Base-by-base conservation (phyloP, 805 yeast species). In the Ogataea pignaliae region DNA sequence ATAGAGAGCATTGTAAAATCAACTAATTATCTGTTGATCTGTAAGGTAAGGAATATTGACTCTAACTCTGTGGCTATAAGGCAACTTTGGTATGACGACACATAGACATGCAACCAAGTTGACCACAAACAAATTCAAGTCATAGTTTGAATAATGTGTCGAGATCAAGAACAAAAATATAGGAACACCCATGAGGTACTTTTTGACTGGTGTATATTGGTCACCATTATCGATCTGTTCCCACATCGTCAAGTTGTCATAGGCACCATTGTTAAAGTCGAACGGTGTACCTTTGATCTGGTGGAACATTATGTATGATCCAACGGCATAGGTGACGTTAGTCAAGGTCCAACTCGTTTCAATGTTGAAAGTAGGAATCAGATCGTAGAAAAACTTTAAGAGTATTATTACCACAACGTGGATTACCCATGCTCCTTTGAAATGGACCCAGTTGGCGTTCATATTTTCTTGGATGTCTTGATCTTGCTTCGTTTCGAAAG, bases 211-310 rank as follows among this genome's bases (percentile, higher is more conserved):
- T 0, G 99, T 93, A 64, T 90, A 91, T 65, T 89, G 95, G 60
- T 89, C 97, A 46, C 98, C 99, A 57, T 90, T 65, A 50, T 66
- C 71, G 46, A 85, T 83, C 66, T 91, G 99, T 66, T 91, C 99
- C 99, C 99, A 91, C 97, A 91, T 88, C 17, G 97, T 93, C 53
- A 91, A 73, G 59, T 88, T 83, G 62, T 91, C 99, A 66, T 85
- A 93, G 0, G 97, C 98, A 36, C 99, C 99, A 34, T 86, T 83
- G 61, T 90, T 93, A 70, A 91, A 90, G 56, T 93, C 99, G 61
- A 91, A 93, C 0, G 99, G 99, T 2, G 96, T 89, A 33, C 99
- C 99, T 59, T 91, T 93, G 37, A 93, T 88, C 63, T 87, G 84
- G 65, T 91, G 99, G 63, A 91, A 93, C 98, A 91, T 93, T 49